phyloP scores from a whole-genome alignment of 106 monocot genomes.

The Chionographis japonica region DNA sequence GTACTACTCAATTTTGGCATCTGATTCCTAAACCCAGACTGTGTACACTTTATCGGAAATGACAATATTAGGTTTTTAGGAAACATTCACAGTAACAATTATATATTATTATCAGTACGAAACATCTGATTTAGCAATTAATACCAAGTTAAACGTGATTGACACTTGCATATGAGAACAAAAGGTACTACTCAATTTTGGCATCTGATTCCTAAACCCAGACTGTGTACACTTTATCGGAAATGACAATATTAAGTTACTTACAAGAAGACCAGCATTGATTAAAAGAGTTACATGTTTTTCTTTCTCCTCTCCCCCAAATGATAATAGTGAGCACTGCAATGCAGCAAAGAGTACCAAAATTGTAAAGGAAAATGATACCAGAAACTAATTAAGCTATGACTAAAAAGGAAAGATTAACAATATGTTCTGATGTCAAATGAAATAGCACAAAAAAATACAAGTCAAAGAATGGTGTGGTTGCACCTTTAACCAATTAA shows the following conservation, averaged over 20 bases:
- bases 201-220: too few relatives aligned
- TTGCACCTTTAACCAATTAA: too few relatives aligned
- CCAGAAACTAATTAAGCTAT: background rate
- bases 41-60: background rate
- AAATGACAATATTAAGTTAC: conserved; percentile 15
- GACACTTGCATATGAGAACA: too few relatives aligned
- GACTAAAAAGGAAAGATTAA: background rate
- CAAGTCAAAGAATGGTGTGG: too few relatives aligned
- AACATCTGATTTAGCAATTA: too few relatives aligned
- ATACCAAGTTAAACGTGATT: too few relatives aligned
- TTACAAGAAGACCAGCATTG: conserved; percentile 85
- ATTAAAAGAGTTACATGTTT: conserved; percentile 76
- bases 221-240: background rate
- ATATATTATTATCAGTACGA: too few relatives aligned
- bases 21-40: too few relatives aligned
- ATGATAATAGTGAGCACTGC: conserved; percentile 71
- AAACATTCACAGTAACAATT: too few relatives aligned
- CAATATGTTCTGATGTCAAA: background rate
- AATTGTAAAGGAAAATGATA: conserved; percentile 13
- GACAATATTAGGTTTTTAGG: background rate
- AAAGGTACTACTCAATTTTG: too few relatives aligned
- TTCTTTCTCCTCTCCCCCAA: conserved; percentile 67
- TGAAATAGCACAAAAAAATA: background rate
- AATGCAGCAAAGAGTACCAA: conserved; percentile 28
- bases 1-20: too few relatives aligned